Conservation (phyloP, 1,284 basidiomycete genomes). For the Caloboletus firmus region DNA sequence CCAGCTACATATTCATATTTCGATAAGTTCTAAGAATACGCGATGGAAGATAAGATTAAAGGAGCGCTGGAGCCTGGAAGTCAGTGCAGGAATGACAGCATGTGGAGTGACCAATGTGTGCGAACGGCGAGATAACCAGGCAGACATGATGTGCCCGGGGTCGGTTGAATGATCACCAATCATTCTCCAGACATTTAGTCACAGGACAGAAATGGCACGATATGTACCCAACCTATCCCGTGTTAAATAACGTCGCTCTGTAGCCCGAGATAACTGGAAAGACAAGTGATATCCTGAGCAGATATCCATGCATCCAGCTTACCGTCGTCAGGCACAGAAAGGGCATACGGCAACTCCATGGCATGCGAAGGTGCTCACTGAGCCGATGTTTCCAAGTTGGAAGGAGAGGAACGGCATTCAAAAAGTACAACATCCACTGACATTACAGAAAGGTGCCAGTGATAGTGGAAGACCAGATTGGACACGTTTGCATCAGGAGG, state of each 20-base stretch:
- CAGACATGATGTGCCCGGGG: not conserved
- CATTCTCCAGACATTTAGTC: not conserved
- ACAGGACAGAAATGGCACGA: not conserved
- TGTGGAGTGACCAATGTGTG: not conserved
- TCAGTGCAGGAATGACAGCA: not conserved
- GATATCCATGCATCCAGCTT: not conserved
- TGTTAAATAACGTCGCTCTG: not conserved
- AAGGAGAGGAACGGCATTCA: not conserved
- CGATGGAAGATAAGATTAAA: conserved; percentile 11
- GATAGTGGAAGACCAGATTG: not conserved
- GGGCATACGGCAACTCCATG: not conserved
- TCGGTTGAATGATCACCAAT: not conserved
- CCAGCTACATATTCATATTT: conserved; percentile 3
- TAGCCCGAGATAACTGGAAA: not conserved
- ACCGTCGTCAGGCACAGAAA: not conserved
- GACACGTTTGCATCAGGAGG: not conserved
- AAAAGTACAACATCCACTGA: not conserved
- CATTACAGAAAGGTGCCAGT: not conserved
- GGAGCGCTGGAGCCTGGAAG: not conserved
- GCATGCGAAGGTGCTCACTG: not conserved
- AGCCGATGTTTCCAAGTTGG: not conserved
- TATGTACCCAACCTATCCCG: not conserved
- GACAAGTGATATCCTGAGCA: not conserved
- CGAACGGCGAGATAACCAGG: conserved; percentile 2
- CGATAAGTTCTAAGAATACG: conserved; percentile 16